Percentiles rank a stretch among this genome's conserved stretches.
These are phyloP conservation scores for Heracleum sosnowskyi DNA, from an alignment of 129 eudicot species.

Conservation along the genomic window DNA sequence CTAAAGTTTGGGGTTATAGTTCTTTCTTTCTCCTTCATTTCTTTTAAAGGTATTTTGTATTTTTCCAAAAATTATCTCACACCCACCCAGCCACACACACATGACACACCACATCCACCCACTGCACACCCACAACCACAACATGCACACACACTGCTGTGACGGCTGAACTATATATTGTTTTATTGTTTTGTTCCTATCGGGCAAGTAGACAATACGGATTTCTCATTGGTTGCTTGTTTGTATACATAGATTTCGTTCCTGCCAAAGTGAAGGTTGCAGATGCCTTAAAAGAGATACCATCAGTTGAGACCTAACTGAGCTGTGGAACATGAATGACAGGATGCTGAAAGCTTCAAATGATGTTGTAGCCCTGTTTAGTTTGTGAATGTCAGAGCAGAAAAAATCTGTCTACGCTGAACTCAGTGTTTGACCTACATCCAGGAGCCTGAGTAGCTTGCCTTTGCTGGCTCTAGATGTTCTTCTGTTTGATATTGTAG, in stretches of 20 bases:
- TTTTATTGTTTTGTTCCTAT: background rate
- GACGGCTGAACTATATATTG: background rate
- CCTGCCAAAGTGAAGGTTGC: constrained; percentile 83
- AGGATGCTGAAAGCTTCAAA: background rate
- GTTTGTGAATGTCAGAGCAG: background rate
- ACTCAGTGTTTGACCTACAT: background rate
- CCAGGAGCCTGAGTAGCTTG: background rate
- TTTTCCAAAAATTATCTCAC: background rate
- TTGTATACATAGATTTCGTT: constrained; percentile 49
- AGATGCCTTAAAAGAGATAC: constrained; percentile 51
- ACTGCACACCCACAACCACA: background rate
- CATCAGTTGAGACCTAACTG: constrained; percentile 30
- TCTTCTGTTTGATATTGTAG: background rate
- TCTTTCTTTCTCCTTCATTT: background rate
- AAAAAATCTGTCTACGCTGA: background rate
- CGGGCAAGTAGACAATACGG: background rate
- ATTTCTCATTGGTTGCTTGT: background rate
- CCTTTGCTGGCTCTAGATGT: background rate
- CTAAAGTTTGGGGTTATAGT: background rate
- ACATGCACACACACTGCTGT: too few relatives aligned
- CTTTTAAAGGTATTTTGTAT: background rate
- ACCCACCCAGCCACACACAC: background rate
- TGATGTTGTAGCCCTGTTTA: background rate
- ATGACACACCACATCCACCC: background rate
- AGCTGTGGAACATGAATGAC: background rate